Evolutionary conservation across 140 eudicot species (phyloP), one percentile per base, ranked within the genome.

Genomic region (Oenanthe javanica): DNA sequence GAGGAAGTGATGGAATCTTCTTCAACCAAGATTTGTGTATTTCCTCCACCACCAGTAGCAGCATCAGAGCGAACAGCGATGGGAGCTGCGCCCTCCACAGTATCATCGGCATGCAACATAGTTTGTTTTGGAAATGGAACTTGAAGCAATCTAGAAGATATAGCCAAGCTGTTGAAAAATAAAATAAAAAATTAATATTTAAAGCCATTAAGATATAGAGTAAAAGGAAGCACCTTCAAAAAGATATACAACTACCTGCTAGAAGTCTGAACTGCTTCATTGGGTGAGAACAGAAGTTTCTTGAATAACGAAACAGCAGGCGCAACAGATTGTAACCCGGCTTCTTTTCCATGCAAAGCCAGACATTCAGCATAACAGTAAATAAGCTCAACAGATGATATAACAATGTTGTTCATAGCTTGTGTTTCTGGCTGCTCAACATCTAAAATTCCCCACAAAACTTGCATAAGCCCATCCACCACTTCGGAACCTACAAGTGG

Each of bases 121-220:
- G 96, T 96, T 86, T 96, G 99, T 88, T 96, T 96, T 66, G 99
- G 99, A 82, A 96, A 96, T 49, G 99, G 99, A 87, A 96, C 98
- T 83, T 96, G 99, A 43, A 96, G 97, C 86, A 96, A 85, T 88
- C 99, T 88, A 40, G 99, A 96, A 84, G 99, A 93, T 85, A 96
- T 93, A 48, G 99, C 99, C 96, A 96, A 72, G 86, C 99, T 96
- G 87, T 76, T 77, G 81, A 70, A 78, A 81, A 78, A 76, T 3
- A 70, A 72, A 48, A 74, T 61, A 75, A 55, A n/a, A 38, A 61
- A 61, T 15, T 54, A 2, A 21, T 10, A 74, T 16, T 73, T 23
- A 75, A 74, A 12, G 25, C 47, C 23, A 15, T 14, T 50, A 3
- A n/a, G 43, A 46, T 76, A 76, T 51, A 50, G 67, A 69, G 9